phyloP scores from a whole-genome alignment of 2,329 filamentous ascomycete genomes.

The Fusarium decemcellulare region DNA sequence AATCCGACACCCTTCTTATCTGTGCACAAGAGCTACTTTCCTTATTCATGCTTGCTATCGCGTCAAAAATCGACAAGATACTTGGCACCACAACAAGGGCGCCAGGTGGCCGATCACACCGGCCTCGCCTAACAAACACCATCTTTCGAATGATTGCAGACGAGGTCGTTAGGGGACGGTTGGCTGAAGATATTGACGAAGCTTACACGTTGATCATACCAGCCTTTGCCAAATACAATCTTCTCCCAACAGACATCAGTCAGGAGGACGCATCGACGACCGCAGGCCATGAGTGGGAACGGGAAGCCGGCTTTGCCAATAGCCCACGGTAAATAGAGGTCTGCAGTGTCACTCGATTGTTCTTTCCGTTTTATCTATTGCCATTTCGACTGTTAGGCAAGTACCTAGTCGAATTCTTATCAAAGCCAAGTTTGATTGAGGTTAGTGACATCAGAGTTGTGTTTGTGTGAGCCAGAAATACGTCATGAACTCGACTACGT shows the following conservation, averaged over 20 bases:
- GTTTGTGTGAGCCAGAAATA: background rate
- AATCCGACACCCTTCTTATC: background rate
- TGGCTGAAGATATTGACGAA: background rate
- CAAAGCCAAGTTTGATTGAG: too few relatives aligned
- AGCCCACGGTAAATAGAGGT: too few relatives aligned
- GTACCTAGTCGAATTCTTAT: too few relatives aligned
- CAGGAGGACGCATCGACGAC: too few relatives aligned
- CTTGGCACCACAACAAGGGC: background rate
- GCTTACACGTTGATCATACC: background rate
- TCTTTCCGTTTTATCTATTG: too few relatives aligned
- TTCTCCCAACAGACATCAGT: background rate
- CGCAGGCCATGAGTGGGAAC: too few relatives aligned
- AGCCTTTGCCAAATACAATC: background rate
- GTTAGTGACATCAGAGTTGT: background rate
- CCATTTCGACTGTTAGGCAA: too few relatives aligned
- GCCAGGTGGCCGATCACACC: too few relatives aligned
- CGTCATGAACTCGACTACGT: constrained; percentile 11
- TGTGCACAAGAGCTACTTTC: constrained; percentile 1
- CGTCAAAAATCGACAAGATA: background rate
- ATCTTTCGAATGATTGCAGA: background rate
- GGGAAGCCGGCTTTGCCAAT: too few relatives aligned
- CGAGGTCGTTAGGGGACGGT: background rate
- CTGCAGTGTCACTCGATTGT: too few relatives aligned
- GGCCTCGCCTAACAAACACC: background rate
- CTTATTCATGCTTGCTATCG: background rate